phyloP scores from a whole-genome alignment of 345 rosid genomes.

The Syzygium jambos region DNA sequence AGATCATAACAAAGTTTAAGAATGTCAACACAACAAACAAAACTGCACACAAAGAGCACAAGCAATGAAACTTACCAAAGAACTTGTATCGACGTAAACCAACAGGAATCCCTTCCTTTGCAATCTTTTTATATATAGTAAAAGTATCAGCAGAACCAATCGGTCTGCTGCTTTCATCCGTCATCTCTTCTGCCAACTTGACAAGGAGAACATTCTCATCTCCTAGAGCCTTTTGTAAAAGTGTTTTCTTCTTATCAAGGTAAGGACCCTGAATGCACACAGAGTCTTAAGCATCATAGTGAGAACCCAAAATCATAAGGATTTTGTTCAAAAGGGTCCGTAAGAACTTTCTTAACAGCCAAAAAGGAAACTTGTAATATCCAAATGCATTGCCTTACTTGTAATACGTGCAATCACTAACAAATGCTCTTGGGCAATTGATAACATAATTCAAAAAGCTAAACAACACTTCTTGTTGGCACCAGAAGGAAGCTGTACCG shows the following conservation, averaged over 20 bases:
- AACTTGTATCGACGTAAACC: slow-evolving; percentile 58
- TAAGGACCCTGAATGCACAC: slow-evolving; percentile 50
- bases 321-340: not conserved
- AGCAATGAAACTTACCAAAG: slow-evolving; percentile 44
- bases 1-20: not conserved
- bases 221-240: slow-evolving; percentile 60
- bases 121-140: slow-evolving; percentile 21
- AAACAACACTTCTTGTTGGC: not conserved
- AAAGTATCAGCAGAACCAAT: not conserved
- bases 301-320: not conserved
- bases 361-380: not conserved
- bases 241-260: slow-evolving; percentile 26
- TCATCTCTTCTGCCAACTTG: slow-evolving; percentile 31
- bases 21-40: not conserved
- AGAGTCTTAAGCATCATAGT: not conserved
- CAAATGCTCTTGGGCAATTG: not conserved
- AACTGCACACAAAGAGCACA: not conserved
- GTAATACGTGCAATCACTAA: not conserved
- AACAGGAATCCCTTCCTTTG: slow-evolving; percentile 47
- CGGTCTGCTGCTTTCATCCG: not conserved
- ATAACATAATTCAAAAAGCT: not conserved
- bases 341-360: not conserved
- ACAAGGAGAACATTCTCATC: slow-evolving; percentile 73
- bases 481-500: not conserved
- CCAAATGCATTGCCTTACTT: not conserved